Base-by-base conservation (phyloP, 225 moss, liverwort and hornwort genomes). In the Ulota crispa region DNA sequence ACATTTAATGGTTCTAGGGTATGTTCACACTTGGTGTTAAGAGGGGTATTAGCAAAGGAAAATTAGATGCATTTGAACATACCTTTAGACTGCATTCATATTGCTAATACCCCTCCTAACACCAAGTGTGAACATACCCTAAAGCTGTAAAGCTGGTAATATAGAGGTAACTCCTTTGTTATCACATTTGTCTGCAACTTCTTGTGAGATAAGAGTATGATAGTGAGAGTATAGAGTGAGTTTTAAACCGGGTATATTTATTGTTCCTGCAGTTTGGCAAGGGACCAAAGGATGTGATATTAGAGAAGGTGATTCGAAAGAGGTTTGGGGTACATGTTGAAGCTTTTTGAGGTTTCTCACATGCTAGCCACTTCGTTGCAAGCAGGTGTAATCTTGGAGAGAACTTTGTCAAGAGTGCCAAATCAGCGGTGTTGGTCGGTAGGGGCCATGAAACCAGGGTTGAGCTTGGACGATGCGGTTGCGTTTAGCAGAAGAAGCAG, bases 381-480 rank as follows among this genome's bases (percentile, higher is more conserved):
- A 81, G 30, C 85, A 91, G 91, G 91, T 61, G 71, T 87, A 1
- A 73, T 85, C 16, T 53, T 77, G 83, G 85, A 89, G 80, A 83
- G 91, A 59, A 80, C 82, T 16, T 81, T 91, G 83, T 85, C 89
- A 60, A 79, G 70, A 66, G 70, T 89, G 66, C 91, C 89, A 27
- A 87, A 76, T 26, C 78, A 78, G 70, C 75, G 83, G 36, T 91
- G 91, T 67, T 91, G 91, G 91, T 83, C 65, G 91, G 79, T 87
- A 43, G 91, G 91, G 43, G 69, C 81, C 26, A 87, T 89, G 85
- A 87, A 91, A 72, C 66, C 91, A 15, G 91, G 78, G 23, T 54
- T 87, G 69, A 86, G 69, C 42, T 75, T 89, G 81, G 79, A 84
- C 65, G 86, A 89, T 70, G 91, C 91, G 42, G 39, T 87, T 52